These are phyloP conservation scores for Aegilops sharonensis DNA, from an alignment of 176 grass and related monocot species.

Conservation along the genomic window DNA sequence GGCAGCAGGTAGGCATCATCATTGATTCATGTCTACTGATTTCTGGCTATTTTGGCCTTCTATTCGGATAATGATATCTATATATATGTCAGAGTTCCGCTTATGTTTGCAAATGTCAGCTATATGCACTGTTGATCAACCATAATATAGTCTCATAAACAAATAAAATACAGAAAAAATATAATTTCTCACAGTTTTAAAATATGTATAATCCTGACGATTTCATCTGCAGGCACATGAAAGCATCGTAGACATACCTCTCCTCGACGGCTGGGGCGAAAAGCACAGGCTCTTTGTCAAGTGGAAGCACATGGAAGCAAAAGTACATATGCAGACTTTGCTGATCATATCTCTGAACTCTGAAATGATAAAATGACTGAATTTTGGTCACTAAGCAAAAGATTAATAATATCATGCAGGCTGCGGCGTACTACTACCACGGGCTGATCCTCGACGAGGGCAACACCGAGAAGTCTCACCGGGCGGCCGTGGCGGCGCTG, in stretches of 20 bases:
- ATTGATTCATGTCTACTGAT: neutral
- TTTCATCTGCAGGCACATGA: slow-evolving; percentile 58
- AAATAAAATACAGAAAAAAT: neutral
- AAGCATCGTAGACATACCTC: slow-evolving; percentile 61
- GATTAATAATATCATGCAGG: slow-evolving; percentile 37
- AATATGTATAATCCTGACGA: neutral
- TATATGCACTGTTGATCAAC: neutral
- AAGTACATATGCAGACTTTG: slow-evolving; percentile 40
- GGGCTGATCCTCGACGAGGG: slow-evolving; percentile 93
- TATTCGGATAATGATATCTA: neutral
- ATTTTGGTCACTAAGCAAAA: neutral
- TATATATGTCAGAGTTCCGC: neutral
- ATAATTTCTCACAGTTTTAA: neutral
- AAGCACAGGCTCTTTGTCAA: slow-evolving; percentile 81
- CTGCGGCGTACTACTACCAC: slow-evolving; percentile 93
- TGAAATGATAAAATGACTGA: neutral
- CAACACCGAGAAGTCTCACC: slow-evolving; percentile 86
- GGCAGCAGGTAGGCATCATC: slow-evolving; percentile 67
- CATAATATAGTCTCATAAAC: neutral
- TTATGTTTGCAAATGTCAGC: neutral
- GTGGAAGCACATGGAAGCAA: slow-evolving; percentile 93
- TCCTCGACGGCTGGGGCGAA: slow-evolving; percentile 77
- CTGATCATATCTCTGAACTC: neutral
- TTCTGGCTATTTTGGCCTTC: neutral
- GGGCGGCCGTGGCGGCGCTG: slow-evolving; percentile 67